Evolutionary conservation across 1,284 basidiomycete genomes (phyloP), one percentile per base, ranked within the genome.

Genomic region (Puccinia triticina): DNA sequence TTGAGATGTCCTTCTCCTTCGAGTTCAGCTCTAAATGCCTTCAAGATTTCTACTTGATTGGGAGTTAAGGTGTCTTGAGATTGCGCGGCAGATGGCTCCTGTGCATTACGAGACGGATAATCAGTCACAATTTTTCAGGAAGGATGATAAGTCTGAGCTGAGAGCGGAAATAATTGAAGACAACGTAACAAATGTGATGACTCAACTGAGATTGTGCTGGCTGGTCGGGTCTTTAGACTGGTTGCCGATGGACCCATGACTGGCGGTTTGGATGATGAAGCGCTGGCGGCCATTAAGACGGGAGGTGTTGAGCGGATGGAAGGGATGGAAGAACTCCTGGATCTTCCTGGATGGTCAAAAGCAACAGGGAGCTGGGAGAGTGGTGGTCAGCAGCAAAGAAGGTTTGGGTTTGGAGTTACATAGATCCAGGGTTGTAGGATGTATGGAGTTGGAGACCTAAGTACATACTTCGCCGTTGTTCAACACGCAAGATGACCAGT

Each of bases 1-100:
- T 59, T 71, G 29, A 72, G 55, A 80, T 80, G 78, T n/a, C 78
- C 78, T 73, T 80, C 78, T 21, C 21, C 32, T 29, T 72, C 43
- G 40, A 80, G 64, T 64, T 80, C 78, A 50, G 69, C 21, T 29
- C 55, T 80, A 43, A 80, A 80, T 32, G 37, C 43, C 34, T 64
- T 59, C 40, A 80, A 34, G 34, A 80, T 73, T 50, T 80, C 78
- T 23, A 73, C 50, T 61, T 80, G 67, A 40, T 57, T 57, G n/a
- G 64, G 64, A 29, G 61, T 78, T 34, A 78, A 57, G 16, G 73
- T n/a, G 3, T 69, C 66, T 32, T 73, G 48, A 18, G 29, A 21
- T 8, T 55, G 50, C 0, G 34, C 1, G 71, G n/a, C 23, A 2
- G 71, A 73, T 53, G 48, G 26, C 14, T 69, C 66, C 40, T 69